Evolutionary conservation across 2,329 filamentous ascomycete species (phyloP).

Genomic region (Colletotrichum sp.): DNA sequence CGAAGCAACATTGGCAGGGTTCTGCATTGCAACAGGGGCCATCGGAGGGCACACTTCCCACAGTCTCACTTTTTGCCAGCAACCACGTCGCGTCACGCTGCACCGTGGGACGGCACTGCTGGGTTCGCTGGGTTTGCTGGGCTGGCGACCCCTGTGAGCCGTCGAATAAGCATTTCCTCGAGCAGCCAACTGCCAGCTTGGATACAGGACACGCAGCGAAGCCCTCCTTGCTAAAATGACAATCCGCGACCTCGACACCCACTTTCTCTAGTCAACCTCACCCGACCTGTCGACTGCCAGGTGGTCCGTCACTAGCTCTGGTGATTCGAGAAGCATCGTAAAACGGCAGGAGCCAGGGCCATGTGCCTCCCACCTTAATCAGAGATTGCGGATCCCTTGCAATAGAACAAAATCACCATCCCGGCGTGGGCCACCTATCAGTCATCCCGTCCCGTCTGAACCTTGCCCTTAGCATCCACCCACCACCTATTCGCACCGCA

Average conservation of each 20-base stretch:
- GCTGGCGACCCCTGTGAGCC: conserved; percentile 1
- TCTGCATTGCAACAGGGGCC: neutral
- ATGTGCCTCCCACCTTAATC: conserved; percentile 10
- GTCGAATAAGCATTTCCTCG: conserved; percentile 7
- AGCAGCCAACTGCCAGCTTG: neutral
- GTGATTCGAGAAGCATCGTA: neutral
- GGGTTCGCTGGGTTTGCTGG: neutral
- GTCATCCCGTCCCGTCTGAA: neutral
- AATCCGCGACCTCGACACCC: neutral
- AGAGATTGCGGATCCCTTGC: conserved; percentile 17
- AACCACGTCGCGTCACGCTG: conserved; percentile 12
- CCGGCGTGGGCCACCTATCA: neutral
- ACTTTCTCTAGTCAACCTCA: neutral
- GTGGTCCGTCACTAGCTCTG: neutral
- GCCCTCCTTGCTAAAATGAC: neutral
- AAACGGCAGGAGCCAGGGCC: conserved; percentile 1
- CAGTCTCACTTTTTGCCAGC: neutral
- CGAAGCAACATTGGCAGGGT: conserved; percentile 1
- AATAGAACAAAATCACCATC: neutral
- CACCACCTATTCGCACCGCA: neutral
- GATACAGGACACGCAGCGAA: neutral
- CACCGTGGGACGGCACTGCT: neutral
- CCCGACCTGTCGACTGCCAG: neutral
- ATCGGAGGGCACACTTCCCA: neutral
- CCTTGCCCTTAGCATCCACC: neutral